Evolutionary conservation across 352 stramenopile species (phyloP), one percentile per base, ranked within the genome.

Genomic region (Globisporangium cystogenes): DNA sequence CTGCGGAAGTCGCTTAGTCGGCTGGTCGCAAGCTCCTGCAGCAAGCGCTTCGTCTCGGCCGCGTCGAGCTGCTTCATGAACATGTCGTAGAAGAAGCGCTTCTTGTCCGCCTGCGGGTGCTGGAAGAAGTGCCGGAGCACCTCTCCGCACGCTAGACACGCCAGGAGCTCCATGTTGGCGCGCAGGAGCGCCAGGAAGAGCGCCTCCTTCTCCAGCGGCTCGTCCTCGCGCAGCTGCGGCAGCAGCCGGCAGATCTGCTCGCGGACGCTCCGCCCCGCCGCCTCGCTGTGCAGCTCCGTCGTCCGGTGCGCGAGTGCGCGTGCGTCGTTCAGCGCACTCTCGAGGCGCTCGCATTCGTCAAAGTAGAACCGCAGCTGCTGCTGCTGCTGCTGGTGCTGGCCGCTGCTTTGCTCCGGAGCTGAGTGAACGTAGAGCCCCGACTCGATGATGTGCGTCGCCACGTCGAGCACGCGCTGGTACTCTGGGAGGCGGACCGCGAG

Each of bases 391-490:
- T n/a, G n/a, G n/a, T n/a, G n/a, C n/a, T n/a, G n/a, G n/a, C n/a
- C n/a, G n/a, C n/a, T n/a, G n/a, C n/a, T n/a, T n/a, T n/a, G n/a
- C n/a, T n/a, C n/a, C n/a, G n/a, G n/a, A n/a, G n/a, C n/a, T n/a
- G n/a, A n/a, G n/a, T n/a, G n/a, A 20, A 71, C 23, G 37, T 64
- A 85, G 8, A 89, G 49, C 1, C 70, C 77, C 8, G 70, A 67
- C 51, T 87, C 76, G 20, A 92, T 16, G 11, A 90, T 47, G 23
- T 40, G 40, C 23, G 86, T 63, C 14, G 76, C 64, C 18, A 86
- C 68, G 37, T 82, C 68, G 20, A 92, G 52, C 31, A 88, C 66
- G 6, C 74, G 78, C 21, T 62, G 67, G 60, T 88, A 88, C n/a
- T 72, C 65, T 44, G 81, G 81, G 2, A 92, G 64, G 16, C 59